Evolutionary conservation across 331 rosid species (phyloP), one percentile per base, ranked within the genome.

Genomic region (Arachis monticola): DNA sequence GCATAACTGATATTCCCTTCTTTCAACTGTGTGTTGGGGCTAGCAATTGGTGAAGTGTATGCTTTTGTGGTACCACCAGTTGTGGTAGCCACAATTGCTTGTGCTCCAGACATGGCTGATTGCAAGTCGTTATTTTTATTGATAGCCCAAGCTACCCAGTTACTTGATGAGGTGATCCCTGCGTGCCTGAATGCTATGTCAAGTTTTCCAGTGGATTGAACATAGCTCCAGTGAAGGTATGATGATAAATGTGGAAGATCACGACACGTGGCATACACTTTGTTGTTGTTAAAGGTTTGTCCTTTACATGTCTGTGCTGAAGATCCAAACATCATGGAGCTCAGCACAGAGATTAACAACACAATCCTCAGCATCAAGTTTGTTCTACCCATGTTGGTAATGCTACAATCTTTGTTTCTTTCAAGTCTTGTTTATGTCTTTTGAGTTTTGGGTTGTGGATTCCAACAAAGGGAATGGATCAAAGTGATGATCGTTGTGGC

Each of bases 211-310:
- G 91, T 65, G 3, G 79, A 3, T 27, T 68, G 70, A 0, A 79
- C 55, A 56, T 61, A 86, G 45, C 46, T 87, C 99, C 97, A 90
- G 60, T 94, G 92, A 51, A 94, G 92, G 81, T 79, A 86, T n/a
- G 99, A 78, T 73, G 72, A 75, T 22, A 90, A 53, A 2, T 41
- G 51, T 0, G 97, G 87, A 14, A 90, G 90, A 73, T 79, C 89
- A 7, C 56, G 61, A 75, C 99, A 95, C 0, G 86, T 2, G 0
- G 10, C 1, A 70, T 53, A 84, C 0, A 0, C 6, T 31, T 8
- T 14, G 80, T 81, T 86, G 58, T 9, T 3, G 0, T 64, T 22
- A 57, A 86, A 81, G 69, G 41, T 9, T 2, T 79, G 77, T 35
- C 2, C 7, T 0, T 0, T 0, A 31, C 90, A 86, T 57, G 77